A percentile compares a stretch with the other conserved stretches of the same genome.
Conservation (phyloP, 805 yeast species). For the Saccharomycopsis selenospora region DNA sequence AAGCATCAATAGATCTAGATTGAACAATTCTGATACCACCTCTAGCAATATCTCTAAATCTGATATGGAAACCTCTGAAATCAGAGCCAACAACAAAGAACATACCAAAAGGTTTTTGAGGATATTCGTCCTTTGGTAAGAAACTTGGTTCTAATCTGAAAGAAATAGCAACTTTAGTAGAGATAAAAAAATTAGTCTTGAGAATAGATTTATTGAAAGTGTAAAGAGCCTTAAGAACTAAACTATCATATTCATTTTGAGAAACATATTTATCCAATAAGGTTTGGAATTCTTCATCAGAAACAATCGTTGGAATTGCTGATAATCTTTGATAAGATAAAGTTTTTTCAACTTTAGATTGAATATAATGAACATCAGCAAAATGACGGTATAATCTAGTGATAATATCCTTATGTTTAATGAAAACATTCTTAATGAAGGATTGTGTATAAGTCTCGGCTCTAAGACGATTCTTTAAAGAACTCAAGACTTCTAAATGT, state of each 20-base stretch:
- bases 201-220: slow-evolving; percentile 79
- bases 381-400: slow-evolving; percentile 83
- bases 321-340: slow-evolving; percentile 80
- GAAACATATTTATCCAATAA: slow-evolving; percentile 62
- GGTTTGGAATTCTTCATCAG: slow-evolving; percentile 66
- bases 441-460: slow-evolving; percentile 89
- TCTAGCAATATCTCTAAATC: slow-evolving; percentile 95
- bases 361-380: slow-evolving; percentile 83
- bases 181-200: slow-evolving; percentile 89
- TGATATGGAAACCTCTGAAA: slow-evolving; percentile 93
- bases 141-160: slow-evolving; percentile 84
- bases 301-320: slow-evolving; percentile 65
- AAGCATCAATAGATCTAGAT: slow-evolving; percentile 79
- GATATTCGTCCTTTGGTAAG: slow-evolving; percentile 80
- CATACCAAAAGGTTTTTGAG: slow-evolving; percentile 90
- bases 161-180: slow-evolving; percentile 91
- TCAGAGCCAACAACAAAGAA: slow-evolving; percentile 94
- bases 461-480: slow-evolving; percentile 81
- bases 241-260: slow-evolving; percentile 65
- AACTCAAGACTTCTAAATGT: slow-evolving; percentile 67
- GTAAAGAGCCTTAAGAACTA: slow-evolving; percentile 76
- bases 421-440: slow-evolving; percentile 71
- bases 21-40: slow-evolving; percentile 97
- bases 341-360: slow-evolving; percentile 58
- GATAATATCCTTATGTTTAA: slow-evolving; percentile 60